These are phyloP conservation scores for Fusarium mexicanum DNA, from an alignment of 2,329 filamentous ascomycete species.

Conservation along the genomic window DNA sequence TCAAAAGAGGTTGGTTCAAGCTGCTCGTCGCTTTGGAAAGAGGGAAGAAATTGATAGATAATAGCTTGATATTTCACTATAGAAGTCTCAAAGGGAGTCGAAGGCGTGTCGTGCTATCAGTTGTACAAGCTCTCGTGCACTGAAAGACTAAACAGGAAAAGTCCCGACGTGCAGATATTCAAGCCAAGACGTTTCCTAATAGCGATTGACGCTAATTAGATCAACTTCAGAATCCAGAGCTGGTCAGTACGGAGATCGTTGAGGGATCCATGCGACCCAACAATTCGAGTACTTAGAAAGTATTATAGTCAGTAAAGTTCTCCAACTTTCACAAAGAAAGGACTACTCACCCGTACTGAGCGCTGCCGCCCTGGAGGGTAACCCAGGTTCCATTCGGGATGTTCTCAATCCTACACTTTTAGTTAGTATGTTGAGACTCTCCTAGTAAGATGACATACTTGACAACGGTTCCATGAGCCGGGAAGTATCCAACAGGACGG, in stretches of 20 bases:
- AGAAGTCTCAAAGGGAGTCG: rapidly evolving
- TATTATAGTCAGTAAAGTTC: neutral
- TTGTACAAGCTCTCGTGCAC: rapidly evolving
- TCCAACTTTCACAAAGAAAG: rapidly evolving
- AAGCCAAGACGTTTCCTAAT: rapidly evolving
- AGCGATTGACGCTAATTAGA: neutral
- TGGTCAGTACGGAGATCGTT: neutral
- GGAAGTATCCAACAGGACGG: neutral
- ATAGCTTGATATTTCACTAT: neutral
- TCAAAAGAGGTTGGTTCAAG: rapidly evolving
- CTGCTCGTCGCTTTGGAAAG: neutral
- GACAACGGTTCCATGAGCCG: neutral
- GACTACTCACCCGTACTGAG: neutral
- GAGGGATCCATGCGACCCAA: neutral
- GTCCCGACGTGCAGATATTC: rapidly evolving
- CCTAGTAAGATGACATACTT: rapidly evolving
- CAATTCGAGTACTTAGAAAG: neutral
- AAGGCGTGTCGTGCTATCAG: rapidly evolving
- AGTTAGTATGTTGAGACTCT: rapidly evolving
- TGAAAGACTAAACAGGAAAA: neutral
- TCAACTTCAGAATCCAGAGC: neutral
- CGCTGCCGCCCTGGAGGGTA: neutral
- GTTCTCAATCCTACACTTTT: neutral
- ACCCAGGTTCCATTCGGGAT: neutral
- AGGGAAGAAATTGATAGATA: rapidly evolving